Evolutionary conservation across 306 rosid genomes (phyloP).

Genomic region (Fagus sylvatica): DNA sequence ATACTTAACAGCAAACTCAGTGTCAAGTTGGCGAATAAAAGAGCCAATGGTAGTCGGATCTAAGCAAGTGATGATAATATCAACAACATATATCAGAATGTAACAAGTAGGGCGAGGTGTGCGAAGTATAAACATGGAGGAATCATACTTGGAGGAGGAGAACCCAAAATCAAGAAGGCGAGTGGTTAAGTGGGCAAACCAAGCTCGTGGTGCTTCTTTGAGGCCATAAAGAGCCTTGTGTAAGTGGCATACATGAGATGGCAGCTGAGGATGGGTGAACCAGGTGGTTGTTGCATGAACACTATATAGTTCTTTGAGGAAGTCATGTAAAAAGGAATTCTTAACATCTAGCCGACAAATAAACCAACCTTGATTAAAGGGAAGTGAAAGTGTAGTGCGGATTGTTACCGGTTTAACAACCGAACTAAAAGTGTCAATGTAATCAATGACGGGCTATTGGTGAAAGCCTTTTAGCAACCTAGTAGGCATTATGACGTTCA

Average conservation of each 20-base stretch:
- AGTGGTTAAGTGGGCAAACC: neutral
- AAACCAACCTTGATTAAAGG: too few relatives aligned
- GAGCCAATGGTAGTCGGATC: neutral
- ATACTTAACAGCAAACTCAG: neutral
- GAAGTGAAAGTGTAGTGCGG: too few relatives aligned
- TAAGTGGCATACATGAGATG: neutral
- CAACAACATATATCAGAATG: neutral
- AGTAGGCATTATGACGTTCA: neutral
- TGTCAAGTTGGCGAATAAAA: neutral
- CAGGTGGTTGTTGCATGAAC: neutral
- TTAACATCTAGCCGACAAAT: neutral
- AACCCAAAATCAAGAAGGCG: neutral
- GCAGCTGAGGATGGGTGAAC: neutral
- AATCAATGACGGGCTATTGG: neutral
- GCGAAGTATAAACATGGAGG: neutral
- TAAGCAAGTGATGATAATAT: neutral
- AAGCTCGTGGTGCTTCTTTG: neutral
- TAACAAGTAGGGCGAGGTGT: neutral
- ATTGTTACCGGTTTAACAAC: slow-evolving; percentile 5
- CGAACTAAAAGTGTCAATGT: neutral
- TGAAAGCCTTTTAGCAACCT: neutral
- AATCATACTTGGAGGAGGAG: neutral
- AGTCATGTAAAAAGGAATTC: neutral
- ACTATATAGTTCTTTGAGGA: neutral
- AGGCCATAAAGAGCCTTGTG: neutral